Evolutionary conservation across 371 early-diverging fungal species (phyloP).

Genomic region (Haplosporangium sp.): DNA sequence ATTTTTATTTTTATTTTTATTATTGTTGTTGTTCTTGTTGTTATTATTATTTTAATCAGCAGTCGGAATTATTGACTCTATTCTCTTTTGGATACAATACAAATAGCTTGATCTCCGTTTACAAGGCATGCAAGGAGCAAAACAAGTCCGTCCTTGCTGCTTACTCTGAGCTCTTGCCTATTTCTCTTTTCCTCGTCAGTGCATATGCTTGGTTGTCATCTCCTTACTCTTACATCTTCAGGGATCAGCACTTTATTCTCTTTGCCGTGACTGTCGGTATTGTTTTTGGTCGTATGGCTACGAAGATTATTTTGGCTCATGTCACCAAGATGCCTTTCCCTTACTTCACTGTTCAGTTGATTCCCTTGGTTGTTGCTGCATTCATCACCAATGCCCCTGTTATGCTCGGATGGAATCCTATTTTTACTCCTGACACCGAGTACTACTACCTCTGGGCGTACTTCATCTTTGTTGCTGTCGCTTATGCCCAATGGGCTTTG

Average conservation of each 20-base stretch:
- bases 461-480: slow-evolving; percentile 73
- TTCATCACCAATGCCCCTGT: slow-evolving; percentile 71
- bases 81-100: background rate
- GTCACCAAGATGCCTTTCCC: slow-evolving; percentile 86
- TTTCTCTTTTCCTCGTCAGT: slow-evolving; percentile 65
- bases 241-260: slow-evolving; percentile 75
- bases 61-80: background rate
- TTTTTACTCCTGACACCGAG: slow-evolving; percentile 76
- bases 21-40: no score
- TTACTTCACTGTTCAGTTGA: slow-evolving; percentile 77
- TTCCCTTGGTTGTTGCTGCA: slow-evolving; percentile 82
- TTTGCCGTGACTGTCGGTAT: slow-evolving; percentile 80
- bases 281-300: slow-evolving; percentile 90
- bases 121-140: slow-evolving; percentile 75
- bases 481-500: slow-evolving; percentile 87
- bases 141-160: slow-evolving; percentile 71
- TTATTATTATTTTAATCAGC: background rate
- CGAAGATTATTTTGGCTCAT: slow-evolving; percentile 91
- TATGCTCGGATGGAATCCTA: slow-evolving; percentile 66
- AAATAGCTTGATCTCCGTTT: slow-evolving; percentile 68
- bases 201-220: slow-evolving; percentile 78
- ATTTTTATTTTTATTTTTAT: background rate
- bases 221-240: slow-evolving; percentile 74
- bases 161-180: slow-evolving; percentile 73
- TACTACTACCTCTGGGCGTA: slow-evolving; percentile 76